These are phyloP conservation scores for Hirschfeldia incana DNA, from an alignment of 345 rosid species.

Conservation along the genomic window DNA sequence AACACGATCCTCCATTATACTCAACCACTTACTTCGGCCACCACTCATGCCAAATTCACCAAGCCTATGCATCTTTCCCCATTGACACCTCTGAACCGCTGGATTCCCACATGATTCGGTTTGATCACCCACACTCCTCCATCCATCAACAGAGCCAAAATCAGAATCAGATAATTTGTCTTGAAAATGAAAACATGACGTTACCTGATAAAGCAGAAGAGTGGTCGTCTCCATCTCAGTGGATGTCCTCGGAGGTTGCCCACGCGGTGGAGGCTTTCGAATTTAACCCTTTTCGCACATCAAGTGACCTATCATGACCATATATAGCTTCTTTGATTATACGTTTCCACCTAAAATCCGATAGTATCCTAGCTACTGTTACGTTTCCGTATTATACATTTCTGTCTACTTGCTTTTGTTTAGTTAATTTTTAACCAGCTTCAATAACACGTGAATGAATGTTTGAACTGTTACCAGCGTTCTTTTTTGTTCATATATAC, in stretches of 20 bases:
- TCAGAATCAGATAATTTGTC: neutral
- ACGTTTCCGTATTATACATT: neutral
- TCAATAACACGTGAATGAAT: neutral
- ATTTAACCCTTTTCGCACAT: slow-evolving; percentile 30
- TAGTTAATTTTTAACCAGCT: neutral
- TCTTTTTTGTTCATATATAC: neutral
- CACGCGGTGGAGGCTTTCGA: slow-evolving; percentile 31
- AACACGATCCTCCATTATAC: slow-evolving; percentile 42
- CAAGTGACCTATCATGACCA: slow-evolving; percentile 37
- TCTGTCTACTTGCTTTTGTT: slow-evolving; percentile 17
- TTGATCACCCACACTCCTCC: slow-evolving; percentile 24
- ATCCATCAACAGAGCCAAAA: neutral
- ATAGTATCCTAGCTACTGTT: neutral
- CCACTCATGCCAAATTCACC: slow-evolving; percentile 48
- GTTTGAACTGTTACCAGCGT: neutral
- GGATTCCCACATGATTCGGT: slow-evolving; percentile 36
- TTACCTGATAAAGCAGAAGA: slow-evolving; percentile 12
- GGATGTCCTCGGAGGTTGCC: slow-evolving; percentile 39
- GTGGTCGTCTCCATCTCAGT: slow-evolving; percentile 14
- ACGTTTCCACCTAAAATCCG: slow-evolving; percentile 4
- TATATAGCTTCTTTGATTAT: slow-evolving; percentile 6
- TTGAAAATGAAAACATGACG: slow-evolving; percentile 13
- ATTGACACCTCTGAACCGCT: slow-evolving; percentile 6
- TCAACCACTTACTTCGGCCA: slow-evolving; percentile 48
- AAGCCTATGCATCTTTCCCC: slow-evolving; percentile 24